Base-by-base conservation (phyloP, 2,329 filamentous ascomycete species). In the Mariannaea elegans region DNA sequence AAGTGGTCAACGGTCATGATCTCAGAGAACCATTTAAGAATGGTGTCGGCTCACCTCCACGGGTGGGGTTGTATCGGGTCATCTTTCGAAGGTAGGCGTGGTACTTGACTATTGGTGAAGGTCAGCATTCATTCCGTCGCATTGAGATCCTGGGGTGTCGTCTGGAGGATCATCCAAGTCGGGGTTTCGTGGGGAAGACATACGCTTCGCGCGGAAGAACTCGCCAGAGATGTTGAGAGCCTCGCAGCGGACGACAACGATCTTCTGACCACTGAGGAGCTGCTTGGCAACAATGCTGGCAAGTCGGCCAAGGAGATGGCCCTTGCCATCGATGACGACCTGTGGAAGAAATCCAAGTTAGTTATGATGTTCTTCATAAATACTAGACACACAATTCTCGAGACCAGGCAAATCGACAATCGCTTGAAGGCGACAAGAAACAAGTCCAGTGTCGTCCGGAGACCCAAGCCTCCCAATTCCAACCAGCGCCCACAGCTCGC, bases 121-220 rank as follows among this genome's bases (percentile, higher is more conserved):
- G 78, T 89, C 77, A 90, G 86, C 70, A 65, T 67, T 24, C 61
- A 44, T 13, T 54, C 57, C 39, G 29, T 62, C 56, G 46, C 32
- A 29, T 44, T 46, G 46, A 24, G 32, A 14, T 41, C 65, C 36
- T 39, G 29, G 53, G 62, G 51, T 63, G 29, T 56, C 59, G 63
- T 55, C 44, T 54, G 63, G 67, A 64, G 67, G 65, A 47, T 64
- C 56, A 57, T 54, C 58, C 65, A 58, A 44, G 29, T 63, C 56
- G 63, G 56, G 49, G n/a, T 58, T 51, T 66, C 36, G 70, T 45
- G 31, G 48, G 42, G 53, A 42, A 36, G 50, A 97, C 94, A 84
- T 97, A 99, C 95, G 91, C 91, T 99, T 99, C 75, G 94, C 90
- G 83, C 95, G 93, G 92, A 99, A 99, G 92, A 99, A 99, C 88